Conservation (phyloP, 208 protist species). For the Strigomonas culicis region DNA sequence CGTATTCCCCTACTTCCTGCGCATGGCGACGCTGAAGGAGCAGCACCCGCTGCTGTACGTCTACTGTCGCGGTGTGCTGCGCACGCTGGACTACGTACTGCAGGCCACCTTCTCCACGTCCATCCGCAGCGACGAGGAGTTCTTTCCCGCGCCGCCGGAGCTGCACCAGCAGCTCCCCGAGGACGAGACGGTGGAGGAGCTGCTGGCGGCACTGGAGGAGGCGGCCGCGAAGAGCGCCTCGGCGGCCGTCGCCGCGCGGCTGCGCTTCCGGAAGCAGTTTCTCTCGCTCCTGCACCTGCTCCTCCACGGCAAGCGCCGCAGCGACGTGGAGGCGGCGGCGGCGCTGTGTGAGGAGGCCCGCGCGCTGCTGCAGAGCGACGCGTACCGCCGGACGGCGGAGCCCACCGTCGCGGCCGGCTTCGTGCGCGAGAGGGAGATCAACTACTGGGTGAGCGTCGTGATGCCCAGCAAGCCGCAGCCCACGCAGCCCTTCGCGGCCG, state of each 20-base stretch:
- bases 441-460: slow-evolving; percentile 68
- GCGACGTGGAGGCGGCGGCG: slow-evolving; percentile 51
- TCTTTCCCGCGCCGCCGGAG: slow-evolving; percentile 55
- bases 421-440: slow-evolving; percentile 47
- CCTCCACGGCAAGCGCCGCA: slow-evolving; percentile 34
- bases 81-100: slow-evolving; percentile 48
- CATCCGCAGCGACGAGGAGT: slow-evolving; percentile 84
- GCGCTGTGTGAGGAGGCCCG: slow-evolving; percentile 41
- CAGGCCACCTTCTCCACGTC: slow-evolving; percentile 62
- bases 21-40: slow-evolving; percentile 52
- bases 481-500: slow-evolving; percentile 37
- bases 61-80: slow-evolving; percentile 74
- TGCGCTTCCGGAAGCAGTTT: slow-evolving; percentile 68
- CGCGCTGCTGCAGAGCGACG: slow-evolving; percentile 31
- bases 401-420: slow-evolving; percentile 42
- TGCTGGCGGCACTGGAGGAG: slow-evolving; percentile 59
- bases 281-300: slow-evolving; percentile 49
- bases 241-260: slow-evolving; percentile 41
- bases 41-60: slow-evolving; percentile 51
- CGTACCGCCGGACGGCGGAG: slow-evolving; percentile 42
- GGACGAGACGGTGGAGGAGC: slow-evolving; percentile 16
- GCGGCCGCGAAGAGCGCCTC: slow-evolving; percentile 21
- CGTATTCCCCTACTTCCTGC: slow-evolving; percentile 71
- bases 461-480: slow-evolving; percentile 53
- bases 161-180: slow-evolving; percentile 44